Evolutionary conservation across 2,329 filamentous ascomycete species (phyloP).

Genomic region (Cadophora malorum): DNA sequence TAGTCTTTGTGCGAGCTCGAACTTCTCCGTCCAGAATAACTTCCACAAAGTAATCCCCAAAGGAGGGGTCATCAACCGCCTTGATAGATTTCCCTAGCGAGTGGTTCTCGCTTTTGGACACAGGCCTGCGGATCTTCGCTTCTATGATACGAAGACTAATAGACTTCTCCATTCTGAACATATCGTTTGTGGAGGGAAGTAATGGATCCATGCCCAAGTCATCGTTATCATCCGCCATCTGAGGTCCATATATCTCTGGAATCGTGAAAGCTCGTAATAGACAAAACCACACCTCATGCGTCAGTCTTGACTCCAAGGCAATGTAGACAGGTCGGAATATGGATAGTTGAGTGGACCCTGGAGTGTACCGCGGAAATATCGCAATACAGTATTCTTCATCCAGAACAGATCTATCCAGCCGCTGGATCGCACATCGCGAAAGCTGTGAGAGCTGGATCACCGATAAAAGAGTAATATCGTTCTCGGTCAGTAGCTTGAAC

Average conservation of each 20-base stretch:
- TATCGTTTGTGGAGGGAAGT: slow-evolving; percentile 49
- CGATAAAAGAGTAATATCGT: slow-evolving; percentile 79
- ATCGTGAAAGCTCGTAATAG: slow-evolving; percentile 89
- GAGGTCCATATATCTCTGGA: slow-evolving; percentile 78
- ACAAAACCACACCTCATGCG: slow-evolving; percentile 99
- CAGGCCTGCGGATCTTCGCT: slow-evolving; percentile 56
- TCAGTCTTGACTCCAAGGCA: slow-evolving; percentile 80
- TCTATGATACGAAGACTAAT: slow-evolving; percentile 65
- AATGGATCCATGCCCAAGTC: slow-evolving; percentile 23
- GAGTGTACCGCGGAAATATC: slow-evolving; percentile 91
- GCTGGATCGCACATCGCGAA: slow-evolving; percentile 87
- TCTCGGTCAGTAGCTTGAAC: slow-evolving; percentile 87
- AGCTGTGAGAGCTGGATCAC: slow-evolving; percentile 88
- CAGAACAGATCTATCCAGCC: slow-evolving; percentile 86
- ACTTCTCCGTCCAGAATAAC: slow-evolving; percentile 82
- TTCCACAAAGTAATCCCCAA: slow-evolving; percentile 79
- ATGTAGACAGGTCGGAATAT: slow-evolving; percentile 89
- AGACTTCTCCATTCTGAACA: slow-evolving; percentile 68
- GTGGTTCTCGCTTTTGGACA: slow-evolving; percentile 43
- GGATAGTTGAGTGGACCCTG: slow-evolving; percentile 73
- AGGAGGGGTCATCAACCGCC: slow-evolving; percentile 52
- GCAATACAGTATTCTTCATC: slow-evolving; percentile 94
- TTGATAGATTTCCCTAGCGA: slow-evolving; percentile 38
- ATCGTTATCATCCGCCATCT: slow-evolving; percentile 31
- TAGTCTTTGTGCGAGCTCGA: slow-evolving; percentile 75